phyloP scores from a whole-genome alignment of 164 flowering plant species.

The Malania oleifera region DNA sequence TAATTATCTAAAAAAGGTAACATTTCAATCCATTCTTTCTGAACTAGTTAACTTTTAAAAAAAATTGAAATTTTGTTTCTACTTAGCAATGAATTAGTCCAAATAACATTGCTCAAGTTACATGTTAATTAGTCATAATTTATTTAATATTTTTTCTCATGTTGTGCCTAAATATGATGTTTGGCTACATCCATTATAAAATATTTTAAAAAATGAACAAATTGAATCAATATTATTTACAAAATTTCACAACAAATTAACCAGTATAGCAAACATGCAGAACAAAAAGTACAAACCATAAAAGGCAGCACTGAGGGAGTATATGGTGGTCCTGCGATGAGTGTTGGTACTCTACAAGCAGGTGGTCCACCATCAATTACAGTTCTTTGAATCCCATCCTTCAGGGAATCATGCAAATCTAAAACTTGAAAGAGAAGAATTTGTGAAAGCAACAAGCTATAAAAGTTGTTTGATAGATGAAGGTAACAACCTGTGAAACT shows the following conservation, averaged over 20 bases:
- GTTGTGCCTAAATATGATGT: too few relatives aligned
- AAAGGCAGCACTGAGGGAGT: constrained; percentile 18
- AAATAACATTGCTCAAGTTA: too few relatives aligned
- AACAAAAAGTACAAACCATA: constrained; percentile 24
- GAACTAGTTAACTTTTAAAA: too few relatives aligned
- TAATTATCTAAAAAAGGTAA: too few relatives aligned
- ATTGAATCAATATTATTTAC: too few relatives aligned
- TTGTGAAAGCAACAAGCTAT: neutral
- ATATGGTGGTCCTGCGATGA: constrained; percentile 23
- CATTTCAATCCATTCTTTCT: too few relatives aligned
- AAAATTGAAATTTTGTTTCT: too few relatives aligned
- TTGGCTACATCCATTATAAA: too few relatives aligned
- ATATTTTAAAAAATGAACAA: too few relatives aligned
- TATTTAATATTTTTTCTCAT: too few relatives aligned
- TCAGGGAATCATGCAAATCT: constrained; percentile 26
- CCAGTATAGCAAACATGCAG: neutral
- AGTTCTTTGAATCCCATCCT: constrained; percentile 22
- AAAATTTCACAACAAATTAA: constrained; percentile 7
- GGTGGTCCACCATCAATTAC: constrained; percentile 15
- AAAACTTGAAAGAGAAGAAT: neutral
- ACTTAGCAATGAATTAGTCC: too few relatives aligned
- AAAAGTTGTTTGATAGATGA: neutral
- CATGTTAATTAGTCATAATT: too few relatives aligned
- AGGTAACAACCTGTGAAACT: constrained; percentile 34
- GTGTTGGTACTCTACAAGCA: constrained; percentile 17